Percentiles rank a stretch among this genome's conserved stretches.
Evolutionary conservation across 345 rosid genomes (phyloP).

Genomic region (Bruguiera parviflora): DNA sequence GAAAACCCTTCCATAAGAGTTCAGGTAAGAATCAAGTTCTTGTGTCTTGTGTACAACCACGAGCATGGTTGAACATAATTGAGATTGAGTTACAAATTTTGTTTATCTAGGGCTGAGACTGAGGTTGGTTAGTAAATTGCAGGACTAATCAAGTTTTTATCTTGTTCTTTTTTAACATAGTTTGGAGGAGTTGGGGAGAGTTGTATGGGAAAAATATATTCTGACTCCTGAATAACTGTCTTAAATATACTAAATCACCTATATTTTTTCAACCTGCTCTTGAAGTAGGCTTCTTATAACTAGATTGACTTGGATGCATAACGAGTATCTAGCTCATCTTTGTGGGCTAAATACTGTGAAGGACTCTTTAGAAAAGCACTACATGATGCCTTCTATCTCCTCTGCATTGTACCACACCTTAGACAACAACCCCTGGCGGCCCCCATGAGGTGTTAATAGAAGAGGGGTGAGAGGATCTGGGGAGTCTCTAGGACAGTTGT

Average conservation of each 20-base stretch:
- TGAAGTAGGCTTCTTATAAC: neutral
- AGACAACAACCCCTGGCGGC: too few species aligned
- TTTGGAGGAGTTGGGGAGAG: neutral
- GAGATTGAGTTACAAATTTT: neutral
- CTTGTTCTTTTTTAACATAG: neutral
- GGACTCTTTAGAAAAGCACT: too few species aligned
- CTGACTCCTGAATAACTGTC: neutral
- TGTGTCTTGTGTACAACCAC: neutral
- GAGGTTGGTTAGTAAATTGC: neutral
- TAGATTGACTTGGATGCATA: too few species aligned
- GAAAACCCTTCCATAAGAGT: constrained; percentile 60
- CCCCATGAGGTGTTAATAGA: neutral
- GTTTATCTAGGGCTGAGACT: neutral
- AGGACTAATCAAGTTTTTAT: neutral
- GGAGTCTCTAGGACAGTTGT: neutral
- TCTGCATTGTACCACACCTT: too few species aligned
- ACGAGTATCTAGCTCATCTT: too few species aligned
- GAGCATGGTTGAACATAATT: neutral
- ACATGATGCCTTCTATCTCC: too few species aligned
- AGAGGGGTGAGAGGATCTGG: neutral
- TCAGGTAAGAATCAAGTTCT: constrained; percentile 42
- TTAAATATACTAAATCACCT: neutral
- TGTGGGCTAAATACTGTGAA: too few species aligned
- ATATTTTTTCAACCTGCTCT: neutral
- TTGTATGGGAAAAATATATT: neutral